Base-by-base conservation (phyloP, 2,329 filamentous ascomycete species). In the Hysterium pulicare region DNA sequence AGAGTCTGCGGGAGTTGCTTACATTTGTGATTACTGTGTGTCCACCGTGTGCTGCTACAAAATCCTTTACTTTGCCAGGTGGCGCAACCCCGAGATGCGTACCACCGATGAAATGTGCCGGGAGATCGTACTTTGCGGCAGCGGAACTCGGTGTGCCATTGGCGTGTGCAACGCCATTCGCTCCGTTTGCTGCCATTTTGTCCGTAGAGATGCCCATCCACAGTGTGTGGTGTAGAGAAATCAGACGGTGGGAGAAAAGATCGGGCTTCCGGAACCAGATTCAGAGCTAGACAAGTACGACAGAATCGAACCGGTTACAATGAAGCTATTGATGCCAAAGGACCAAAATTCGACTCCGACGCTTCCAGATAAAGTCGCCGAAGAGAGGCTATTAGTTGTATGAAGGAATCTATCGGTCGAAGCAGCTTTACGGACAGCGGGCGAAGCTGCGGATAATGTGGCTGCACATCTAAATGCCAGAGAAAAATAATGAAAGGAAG, bases 1-100 rank as follows among this genome's bases (percentile, higher is more conserved):
- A 37, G 20, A 20, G 22, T 9, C 22, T 9, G 16, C 20, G 24
- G 17, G 8, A 21, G 23, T 33, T 36, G 70, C 89, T 77, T 71
- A 97, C 93, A 68, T 90, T 97, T 62, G 89, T 95, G 66, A 98
- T 98, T 69, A 97, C 91, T 16, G 93, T 97, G 78, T 98, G 93
- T 48, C 93, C 93, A 62, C 90, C 87, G 70, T 95, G 79, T 47
- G 79, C 77, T 40, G 87, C 82, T 36, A 98, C 91, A 73, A 97
- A 98, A 71, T 98, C 91, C 79, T 95, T 97, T 49, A 98, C 88
- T 62, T 84, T 86, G 68, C 90, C 86, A 28, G 90, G 80, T 33
- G 86, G 73, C 38, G 93, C 93, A 65, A 86, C 86, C 51, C 82
- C 83, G 51, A 98, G 73, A 65, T 83, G 81, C 75, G 95, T 96